Conservation (phyloP, 805 yeast genomes). For the Priceomyces carsonii region DNA sequence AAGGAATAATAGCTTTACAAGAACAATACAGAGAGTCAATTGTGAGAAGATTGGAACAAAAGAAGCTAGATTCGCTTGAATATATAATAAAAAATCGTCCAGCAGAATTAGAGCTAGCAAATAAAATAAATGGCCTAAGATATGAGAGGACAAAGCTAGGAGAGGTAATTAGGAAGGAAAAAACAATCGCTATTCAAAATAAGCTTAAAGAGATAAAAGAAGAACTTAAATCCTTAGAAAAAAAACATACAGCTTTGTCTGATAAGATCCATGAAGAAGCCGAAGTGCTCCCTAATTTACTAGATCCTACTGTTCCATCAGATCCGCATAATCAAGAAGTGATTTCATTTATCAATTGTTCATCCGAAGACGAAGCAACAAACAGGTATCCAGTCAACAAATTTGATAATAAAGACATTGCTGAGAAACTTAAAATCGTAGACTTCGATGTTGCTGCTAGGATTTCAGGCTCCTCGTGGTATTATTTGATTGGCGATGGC, state of each 20-base stretch:
- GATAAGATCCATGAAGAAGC: conserved; percentile 38
- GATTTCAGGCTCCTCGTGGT: conserved; percentile 86
- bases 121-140: conserved; percentile 25
- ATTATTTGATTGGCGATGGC: conserved; percentile 80
- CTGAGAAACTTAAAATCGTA: conserved; percentile 61
- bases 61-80: conserved; percentile 18
- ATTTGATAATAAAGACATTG: conserved; percentile 71
- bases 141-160: conserved; percentile 29
- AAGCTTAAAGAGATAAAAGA: conserved; percentile 25
- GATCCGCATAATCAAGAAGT: conserved; percentile 42
- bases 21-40: conserved; percentile 27
- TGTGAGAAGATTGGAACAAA: conserved; percentile 22
- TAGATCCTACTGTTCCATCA: conserved; percentile 49
- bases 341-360: conserved; percentile 54
- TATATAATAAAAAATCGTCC: conserved; percentile 26
- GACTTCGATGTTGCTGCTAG: conserved; percentile 73
- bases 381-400: conserved; percentile 9
- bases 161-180: conserved; percentile 17
- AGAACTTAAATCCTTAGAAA: conserved; percentile 27
- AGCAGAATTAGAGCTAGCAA: conserved; percentile 20
- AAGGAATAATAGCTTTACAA: conserved; percentile 19
- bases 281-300: conserved; percentile 62
- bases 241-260: conserved; percentile 26
- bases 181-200: conserved; percentile 12
- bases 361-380: conserved; percentile 25